A percentile compares a stretch with the other conserved stretches of the same genome.
Conservation (phyloP, 2,329 filamentous ascomycete species). For the Pyrenophora seminiperda region DNA sequence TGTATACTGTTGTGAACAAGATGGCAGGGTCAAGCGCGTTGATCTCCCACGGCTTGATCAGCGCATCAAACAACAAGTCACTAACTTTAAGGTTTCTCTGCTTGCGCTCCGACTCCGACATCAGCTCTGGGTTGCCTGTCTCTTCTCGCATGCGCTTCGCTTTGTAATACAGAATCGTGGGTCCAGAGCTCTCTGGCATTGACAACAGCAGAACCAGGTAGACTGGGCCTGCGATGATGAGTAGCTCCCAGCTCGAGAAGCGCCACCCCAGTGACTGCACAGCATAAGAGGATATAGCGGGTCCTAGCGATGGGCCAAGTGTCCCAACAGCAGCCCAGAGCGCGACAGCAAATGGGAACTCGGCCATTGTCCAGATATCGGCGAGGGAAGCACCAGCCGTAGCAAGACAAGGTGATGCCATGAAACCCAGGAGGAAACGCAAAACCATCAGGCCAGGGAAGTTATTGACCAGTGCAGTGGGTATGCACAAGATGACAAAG, state of each 20-base stretch:
- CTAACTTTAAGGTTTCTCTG: constrained; percentile 45
- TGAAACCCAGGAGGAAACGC: constrained; percentile 45
- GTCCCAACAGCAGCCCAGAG: constrained; percentile 50
- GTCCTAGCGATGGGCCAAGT: constrained; percentile 66
- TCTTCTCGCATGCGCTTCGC: constrained; percentile 73
- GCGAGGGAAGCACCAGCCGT: constrained; percentile 43
- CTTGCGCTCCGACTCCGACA: constrained; percentile 81
- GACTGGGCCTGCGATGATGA: constrained; percentile 73
- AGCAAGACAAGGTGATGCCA: constrained; percentile 43
- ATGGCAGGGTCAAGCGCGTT: constrained; percentile 83
- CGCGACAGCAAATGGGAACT: constrained; percentile 50
- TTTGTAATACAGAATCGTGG: constrained; percentile 59
- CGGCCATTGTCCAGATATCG: constrained; percentile 46
- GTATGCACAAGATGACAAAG: constrained; percentile 69
- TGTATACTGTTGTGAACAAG: constrained; percentile 80
- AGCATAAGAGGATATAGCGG: constrained; percentile 74
- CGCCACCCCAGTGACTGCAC: constrained; percentile 73
- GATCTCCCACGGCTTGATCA: constrained; percentile 78
- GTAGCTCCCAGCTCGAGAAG: constrained; percentile 83
- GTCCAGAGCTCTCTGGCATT: constrained; percentile 84
- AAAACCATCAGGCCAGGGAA: constrained; percentile 66
- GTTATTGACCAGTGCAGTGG: constrained; percentile 65
- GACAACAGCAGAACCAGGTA: constrained; percentile 80
- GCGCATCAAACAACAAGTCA: constrained; percentile 58
- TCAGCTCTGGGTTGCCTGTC: constrained; percentile 68